Evolutionary conservation across 306 rosid genomes (phyloP).

Genomic region (Quercus variabilis): DNA sequence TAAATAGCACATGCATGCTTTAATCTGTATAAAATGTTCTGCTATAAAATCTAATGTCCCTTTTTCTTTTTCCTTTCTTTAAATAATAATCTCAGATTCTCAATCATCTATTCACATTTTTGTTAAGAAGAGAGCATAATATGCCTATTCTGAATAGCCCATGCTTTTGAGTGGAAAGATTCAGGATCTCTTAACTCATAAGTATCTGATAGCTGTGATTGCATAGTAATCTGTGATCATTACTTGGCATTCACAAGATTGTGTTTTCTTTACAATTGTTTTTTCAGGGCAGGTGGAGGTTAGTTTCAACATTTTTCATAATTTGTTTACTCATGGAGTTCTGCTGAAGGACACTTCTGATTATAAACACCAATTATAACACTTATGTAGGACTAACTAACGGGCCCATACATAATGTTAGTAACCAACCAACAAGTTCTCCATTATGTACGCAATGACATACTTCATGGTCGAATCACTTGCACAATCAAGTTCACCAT

Average conservation of each 20-base stretch:
- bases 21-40: background rate
- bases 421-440: background rate
- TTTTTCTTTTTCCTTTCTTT: background rate
- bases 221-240: background rate
- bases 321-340: background rate
- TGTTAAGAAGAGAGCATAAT: background rate
- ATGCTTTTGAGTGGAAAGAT: background rate
- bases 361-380: background rate
- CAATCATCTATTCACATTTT: background rate
- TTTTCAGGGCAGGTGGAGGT: background rate
- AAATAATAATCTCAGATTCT: background rate
- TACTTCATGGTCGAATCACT: background rate
- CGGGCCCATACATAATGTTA: background rate
- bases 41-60: background rate
- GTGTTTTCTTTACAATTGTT: background rate
- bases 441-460: background rate
- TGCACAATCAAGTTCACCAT: background rate
- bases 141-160: background rate
- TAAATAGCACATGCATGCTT: background rate
- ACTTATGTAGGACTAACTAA: background rate
- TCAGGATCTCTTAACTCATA: background rate
- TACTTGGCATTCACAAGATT: background rate
- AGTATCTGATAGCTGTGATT: background rate
- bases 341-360: background rate
- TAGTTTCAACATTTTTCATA: background rate